These are phyloP conservation scores for Diplodia mutila DNA, from an alignment of 2,329 filamentous ascomycete genomes.

Conservation along the genomic window DNA sequence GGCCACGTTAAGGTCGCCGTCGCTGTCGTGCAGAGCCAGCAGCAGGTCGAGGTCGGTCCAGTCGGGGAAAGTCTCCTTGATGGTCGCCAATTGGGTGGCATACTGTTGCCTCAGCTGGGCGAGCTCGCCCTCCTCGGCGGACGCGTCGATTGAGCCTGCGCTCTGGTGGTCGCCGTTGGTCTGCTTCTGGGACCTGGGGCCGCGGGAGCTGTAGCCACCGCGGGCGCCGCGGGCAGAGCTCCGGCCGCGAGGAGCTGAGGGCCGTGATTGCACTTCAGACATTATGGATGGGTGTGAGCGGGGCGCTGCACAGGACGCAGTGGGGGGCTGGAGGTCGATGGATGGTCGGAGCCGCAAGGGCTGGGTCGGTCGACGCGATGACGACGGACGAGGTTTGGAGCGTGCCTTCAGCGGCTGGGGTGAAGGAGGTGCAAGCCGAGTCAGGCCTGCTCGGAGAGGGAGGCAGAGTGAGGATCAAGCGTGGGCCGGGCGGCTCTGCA, in stretches of 20 bases:
- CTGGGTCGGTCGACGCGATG: constrained; percentile 26
- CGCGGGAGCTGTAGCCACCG: constrained; percentile 65
- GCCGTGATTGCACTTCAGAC: constrained; percentile 92
- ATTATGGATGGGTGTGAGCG: constrained; percentile 58
- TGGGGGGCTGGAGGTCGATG: constrained; percentile 37
- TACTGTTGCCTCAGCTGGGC: constrained; percentile 92
- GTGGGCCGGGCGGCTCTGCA: constrained; percentile 20
- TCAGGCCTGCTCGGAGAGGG: constrained; percentile 9
- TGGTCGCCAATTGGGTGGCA: constrained; percentile 72
- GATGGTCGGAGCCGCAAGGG: constrained; percentile 37
- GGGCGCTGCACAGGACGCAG: constrained; percentile 34
- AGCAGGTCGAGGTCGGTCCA: constrained; percentile 96
- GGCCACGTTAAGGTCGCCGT: constrained; percentile 72
- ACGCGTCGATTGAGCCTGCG: constrained; percentile 62
- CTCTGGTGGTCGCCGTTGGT: constrained; percentile 72
- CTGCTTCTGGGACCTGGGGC: constrained; percentile 48
- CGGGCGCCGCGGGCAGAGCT: constrained; percentile 86
- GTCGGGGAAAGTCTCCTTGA: constrained; percentile 92
- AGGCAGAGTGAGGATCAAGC: constrained; percentile 18
- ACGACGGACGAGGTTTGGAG: constrained; percentile 17
- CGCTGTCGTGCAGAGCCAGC: constrained; percentile 86
- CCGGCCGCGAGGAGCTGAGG: constrained; percentile 82
- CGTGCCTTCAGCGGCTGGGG: constrained; percentile 7
- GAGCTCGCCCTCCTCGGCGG: constrained; percentile 85
- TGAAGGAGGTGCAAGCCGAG: constrained; percentile 11